Base-by-base conservation (phyloP, 2,329 filamentous ascomycete species). In the Alternaria ventricosa region DNA sequence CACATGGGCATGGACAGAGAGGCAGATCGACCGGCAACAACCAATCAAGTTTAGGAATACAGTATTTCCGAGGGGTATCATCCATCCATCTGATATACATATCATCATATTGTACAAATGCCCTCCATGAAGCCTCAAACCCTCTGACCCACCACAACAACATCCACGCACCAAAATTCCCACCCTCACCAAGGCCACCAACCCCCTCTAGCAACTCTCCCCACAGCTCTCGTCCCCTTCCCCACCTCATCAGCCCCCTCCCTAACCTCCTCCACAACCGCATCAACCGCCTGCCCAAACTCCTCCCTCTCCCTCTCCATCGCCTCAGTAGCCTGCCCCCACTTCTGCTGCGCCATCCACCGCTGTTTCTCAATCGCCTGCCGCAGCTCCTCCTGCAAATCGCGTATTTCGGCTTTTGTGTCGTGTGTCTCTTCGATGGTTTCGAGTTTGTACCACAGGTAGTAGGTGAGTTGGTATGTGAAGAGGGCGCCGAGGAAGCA, bases 381-480 rank as follows among this genome's bases (percentile, higher is more conserved):
- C 45, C 63, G 66, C 43, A 78, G 60, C 57, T 77, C 68, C 18
- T 61, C 57, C 27, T 74, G 72, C 54, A 77, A 41, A 23, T 65
- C 65, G 13, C 49, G 55, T 23, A 76, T 71, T 53, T 72, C 70
- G 6, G 50, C 66, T 15, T 60, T 58, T 45, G 87, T 87, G 47
- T 88, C 83, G 20, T 82, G 81, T 74, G 86, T 88, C 60, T 87
- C 83, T 81, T 96, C 92, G 57, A 92, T 85, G 33, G 87, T 86
- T 79, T 94, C 92, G 55, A 95, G 84, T 79, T 90, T 92, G 41
- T 87, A 77, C 92, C 92, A 96, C 13, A 82, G 82, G 83, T 88
- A 93, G 81, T 94, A 95, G 13, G 86, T 80, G n/a, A 92, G 72
- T 80, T 96, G 92, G 78, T 95, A 96, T 2, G 90, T 91, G 75